phyloP scores from a whole-genome alignment of 2,329 filamentous ascomycete species.

The Aspergillus intermedius region DNA sequence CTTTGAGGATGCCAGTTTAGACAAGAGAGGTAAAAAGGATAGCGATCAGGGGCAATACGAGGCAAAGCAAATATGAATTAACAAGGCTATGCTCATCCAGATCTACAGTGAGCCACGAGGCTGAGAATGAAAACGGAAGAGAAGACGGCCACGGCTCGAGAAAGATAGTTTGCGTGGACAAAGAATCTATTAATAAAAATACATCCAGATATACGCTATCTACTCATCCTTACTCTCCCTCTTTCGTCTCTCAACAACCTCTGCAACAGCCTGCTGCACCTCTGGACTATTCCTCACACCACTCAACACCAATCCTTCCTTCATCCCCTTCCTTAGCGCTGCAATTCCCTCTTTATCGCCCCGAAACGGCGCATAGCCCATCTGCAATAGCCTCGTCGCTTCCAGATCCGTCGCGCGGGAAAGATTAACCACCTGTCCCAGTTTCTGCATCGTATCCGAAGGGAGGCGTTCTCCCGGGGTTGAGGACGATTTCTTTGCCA shows the following conservation, averaged over 20 bases:
- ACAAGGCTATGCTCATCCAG: too few relatives aligned
- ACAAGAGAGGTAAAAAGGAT: too few relatives aligned
- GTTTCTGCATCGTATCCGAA: conserved; percentile 52
- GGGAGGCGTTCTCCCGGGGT: conserved; percentile 26
- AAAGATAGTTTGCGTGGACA: too few relatives aligned
- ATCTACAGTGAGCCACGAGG: too few relatives aligned
- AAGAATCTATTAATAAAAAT: too few relatives aligned
- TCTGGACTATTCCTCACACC: conserved; percentile 72
- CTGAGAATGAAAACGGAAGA: too few relatives aligned
- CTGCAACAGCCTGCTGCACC: conserved; percentile 71
- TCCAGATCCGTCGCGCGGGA: conserved; percentile 61
- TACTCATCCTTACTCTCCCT: conserved; percentile 18
- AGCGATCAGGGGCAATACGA: too few relatives aligned
- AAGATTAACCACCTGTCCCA: conserved; percentile 61
- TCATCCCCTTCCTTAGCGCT: conserved; percentile 64
- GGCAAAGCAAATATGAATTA: too few relatives aligned
- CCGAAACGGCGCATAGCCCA: conserved; percentile 75
- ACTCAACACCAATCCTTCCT: conserved; percentile 83
- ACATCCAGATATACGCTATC: background rate
- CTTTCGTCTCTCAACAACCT: conserved; percentile 57
- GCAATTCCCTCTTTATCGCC: conserved; percentile 61
- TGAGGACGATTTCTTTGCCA: conserved; percentile 26
- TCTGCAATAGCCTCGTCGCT: conserved; percentile 60
- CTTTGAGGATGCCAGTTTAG: too few relatives aligned
- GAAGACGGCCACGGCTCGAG: too few relatives aligned